phyloP scores from a whole-genome alignment of 371 early-diverging fungal species.

The Mortierella sp. region DNA sequence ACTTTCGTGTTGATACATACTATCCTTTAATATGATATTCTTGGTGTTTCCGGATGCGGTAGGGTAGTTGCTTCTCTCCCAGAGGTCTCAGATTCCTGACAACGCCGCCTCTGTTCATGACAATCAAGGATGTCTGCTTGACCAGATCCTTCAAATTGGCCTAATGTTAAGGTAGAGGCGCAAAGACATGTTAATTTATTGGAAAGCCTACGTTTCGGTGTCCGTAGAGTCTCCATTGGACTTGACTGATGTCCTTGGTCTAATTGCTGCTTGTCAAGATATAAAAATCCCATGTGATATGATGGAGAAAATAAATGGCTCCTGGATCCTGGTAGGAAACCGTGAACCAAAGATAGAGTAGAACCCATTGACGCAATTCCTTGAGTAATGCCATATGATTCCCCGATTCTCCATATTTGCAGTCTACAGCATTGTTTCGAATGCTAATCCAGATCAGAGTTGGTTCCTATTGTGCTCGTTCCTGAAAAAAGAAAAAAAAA shows the following conservation, averaged over 20 bases:
- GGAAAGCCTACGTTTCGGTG: background rate
- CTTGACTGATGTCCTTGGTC: too few relatives aligned
- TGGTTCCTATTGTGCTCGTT: background rate
- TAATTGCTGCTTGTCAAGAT: too few relatives aligned
- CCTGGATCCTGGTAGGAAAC: too few relatives aligned
- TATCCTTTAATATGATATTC: slow-evolving; percentile 72
- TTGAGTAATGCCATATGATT: too few relatives aligned
- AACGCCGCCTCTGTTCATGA: slow-evolving; percentile 83
- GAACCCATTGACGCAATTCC: too few relatives aligned
- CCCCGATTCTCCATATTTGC: too few relatives aligned
- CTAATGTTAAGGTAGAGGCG: slow-evolving; percentile 41
- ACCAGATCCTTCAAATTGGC: slow-evolving; percentile 75
- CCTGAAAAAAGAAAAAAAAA: background rate
- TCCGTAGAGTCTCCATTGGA: too few relatives aligned
- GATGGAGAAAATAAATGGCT: too few relatives aligned
- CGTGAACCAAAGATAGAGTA: too few relatives aligned
- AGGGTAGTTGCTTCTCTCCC: slow-evolving; percentile 72
- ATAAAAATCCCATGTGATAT: too few relatives aligned
- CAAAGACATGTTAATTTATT: background rate
- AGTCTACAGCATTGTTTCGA: too few relatives aligned
- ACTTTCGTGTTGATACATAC: slow-evolving; percentile 57
- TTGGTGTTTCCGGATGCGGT: slow-evolving; percentile 78
- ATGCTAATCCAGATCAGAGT: too few relatives aligned
- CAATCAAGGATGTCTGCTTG: slow-evolving; percentile 73
- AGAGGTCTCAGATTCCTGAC: slow-evolving; percentile 80